Base-by-base conservation (phyloP, 225 moss, liverwort and hornwort genomes). In the Bryoerythrophyllum caledonicum region DNA sequence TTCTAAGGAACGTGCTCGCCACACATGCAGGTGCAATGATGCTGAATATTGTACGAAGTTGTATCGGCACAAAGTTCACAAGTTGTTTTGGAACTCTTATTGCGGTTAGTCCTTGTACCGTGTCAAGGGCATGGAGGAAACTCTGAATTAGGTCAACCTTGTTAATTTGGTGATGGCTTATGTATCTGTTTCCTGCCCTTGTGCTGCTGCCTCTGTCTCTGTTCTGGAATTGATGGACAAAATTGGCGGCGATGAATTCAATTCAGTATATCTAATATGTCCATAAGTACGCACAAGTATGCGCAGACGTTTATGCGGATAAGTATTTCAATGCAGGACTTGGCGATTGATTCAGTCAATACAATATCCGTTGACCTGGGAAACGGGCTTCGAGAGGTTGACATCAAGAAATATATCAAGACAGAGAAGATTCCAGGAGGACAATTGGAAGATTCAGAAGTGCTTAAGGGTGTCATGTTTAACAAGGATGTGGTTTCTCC, bases 401-500 rank as follows among this genome's bases (percentile, higher is more conserved):
- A 92, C 68, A 89, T 89, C 68, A 92, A 89, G 69, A 92, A 92
- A 71, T 92, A 92, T 26, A 78, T 87, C 70, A 92, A 92, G 86
- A 70, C 87, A 16, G 91, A 92, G 74, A 92, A 92, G 64, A 81
- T 92, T 58, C 87, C 91, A 1, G 89, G 89, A 65, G 89, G 84
- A 37, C 89, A 87, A 67, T 77, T 92, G 46, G 89, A 89, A 57
- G 91, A 92, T 30, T 92, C 91, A 10, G 79, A 76, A 59, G 89
- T 92, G 68, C 86, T 92, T 8, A 70, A 74, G 58, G 91, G 91
- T 7, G 89, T 92, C 11, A 92, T 92, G 89, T 89, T 89, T 66
- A 92, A 89, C 77, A 92, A 89, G 76, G 91, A 92, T 75, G 89
- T 92, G 17, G 91, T 92, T 13, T 82, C 86, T 16, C 89, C 91